Percentiles rank a stretch among this genome's conserved stretches.
These are phyloP conservation scores for Microcyclosporella mali DNA, from an alignment of 2,329 filamentous ascomycete species.

Conservation along the genomic window DNA sequence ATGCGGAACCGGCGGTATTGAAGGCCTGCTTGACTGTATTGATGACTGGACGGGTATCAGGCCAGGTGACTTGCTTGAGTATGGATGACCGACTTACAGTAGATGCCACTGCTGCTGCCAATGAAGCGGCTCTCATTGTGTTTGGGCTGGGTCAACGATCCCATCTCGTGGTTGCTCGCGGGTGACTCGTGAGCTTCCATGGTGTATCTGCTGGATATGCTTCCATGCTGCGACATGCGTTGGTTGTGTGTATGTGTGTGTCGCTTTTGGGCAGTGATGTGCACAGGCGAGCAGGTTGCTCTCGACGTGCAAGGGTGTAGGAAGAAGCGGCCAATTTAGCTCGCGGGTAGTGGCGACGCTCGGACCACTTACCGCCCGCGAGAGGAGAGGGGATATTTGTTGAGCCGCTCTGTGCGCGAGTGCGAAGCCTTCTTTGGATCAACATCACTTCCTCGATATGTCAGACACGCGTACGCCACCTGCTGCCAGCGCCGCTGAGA, in stretches of 20 bases:
- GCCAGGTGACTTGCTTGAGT: too few relatives aligned
- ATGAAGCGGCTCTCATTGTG: constrained; percentile 36
- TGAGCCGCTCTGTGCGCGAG: too few relatives aligned
- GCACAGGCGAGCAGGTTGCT: too few relatives aligned
- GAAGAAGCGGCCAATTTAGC: too few relatives aligned
- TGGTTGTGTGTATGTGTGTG: too few relatives aligned
- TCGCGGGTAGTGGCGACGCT: too few relatives aligned
- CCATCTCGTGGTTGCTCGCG: constrained; percentile 18
- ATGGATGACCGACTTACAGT: constrained; percentile 13
- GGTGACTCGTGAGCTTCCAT: constrained; percentile 16
- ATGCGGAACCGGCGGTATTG: constrained; percentile 24
- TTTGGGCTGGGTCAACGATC: constrained; percentile 15
- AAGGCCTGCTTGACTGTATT: constrained; percentile 51
- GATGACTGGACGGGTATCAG: constrained; percentile 33
- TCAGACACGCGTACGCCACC: not conserved
- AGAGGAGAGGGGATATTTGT: too few relatives aligned
- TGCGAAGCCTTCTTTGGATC: not conserved
- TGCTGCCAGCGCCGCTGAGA: constrained; percentile 6
- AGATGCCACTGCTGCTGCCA: constrained; percentile 48
- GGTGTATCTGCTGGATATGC: too few relatives aligned
- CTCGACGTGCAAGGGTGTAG: too few relatives aligned
- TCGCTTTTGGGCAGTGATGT: too few relatives aligned
- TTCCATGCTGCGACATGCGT: too few relatives aligned
- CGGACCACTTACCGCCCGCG: too few relatives aligned
- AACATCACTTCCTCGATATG: not conserved